A percentile compares a stretch with the other conserved stretches of the same genome.
phyloP scores from a whole-genome alignment of 129 eudicot genomes.

The Tagetes erecta region DNA sequence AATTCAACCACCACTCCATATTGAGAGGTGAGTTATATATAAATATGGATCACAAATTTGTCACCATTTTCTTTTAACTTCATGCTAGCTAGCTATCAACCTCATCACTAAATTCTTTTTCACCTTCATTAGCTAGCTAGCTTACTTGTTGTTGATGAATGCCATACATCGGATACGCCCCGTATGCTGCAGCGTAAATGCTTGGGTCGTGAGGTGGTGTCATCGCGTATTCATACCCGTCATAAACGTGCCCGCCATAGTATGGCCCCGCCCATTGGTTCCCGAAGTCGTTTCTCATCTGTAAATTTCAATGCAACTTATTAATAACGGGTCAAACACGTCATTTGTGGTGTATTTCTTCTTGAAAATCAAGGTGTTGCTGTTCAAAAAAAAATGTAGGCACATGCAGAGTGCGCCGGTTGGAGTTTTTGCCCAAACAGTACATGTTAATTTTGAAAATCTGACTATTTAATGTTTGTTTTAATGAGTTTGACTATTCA shows the following conservation, averaged over 20 bases:
- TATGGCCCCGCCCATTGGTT: conserved; percentile 81
- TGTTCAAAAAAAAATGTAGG: too few species aligned
- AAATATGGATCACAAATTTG: conserved; percentile 30
- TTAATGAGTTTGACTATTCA: too few species aligned
- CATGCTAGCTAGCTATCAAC: conserved; percentile 25
- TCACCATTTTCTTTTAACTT: conserved; percentile 28
- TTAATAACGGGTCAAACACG: not conserved
- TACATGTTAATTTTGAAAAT: too few species aligned
- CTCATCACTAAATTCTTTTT: conserved; percentile 9
- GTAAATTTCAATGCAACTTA: conserved; percentile 21
- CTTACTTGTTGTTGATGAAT: conserved; percentile 87
- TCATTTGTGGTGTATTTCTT: too few species aligned
- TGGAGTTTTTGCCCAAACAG: too few species aligned
- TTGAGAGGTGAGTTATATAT: conserved; percentile 33
- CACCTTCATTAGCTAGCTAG: conserved; percentile 30
- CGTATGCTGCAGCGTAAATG: conserved; percentile 81
- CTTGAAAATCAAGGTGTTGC: too few species aligned
- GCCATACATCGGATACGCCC: conserved; percentile 76
- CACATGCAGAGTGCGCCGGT: too few species aligned
- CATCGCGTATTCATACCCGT: conserved; percentile 76
- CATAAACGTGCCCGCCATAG: conserved; percentile 73
- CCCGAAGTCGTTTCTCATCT: conserved; percentile 68
- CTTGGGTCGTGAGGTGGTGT: conserved; percentile 80
- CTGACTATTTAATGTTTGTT: too few species aligned
- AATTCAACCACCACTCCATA: conserved; percentile 70